Conservation (phyloP, 352 stramenopile genomes). For the Nothophytophthora sp. region DNA sequence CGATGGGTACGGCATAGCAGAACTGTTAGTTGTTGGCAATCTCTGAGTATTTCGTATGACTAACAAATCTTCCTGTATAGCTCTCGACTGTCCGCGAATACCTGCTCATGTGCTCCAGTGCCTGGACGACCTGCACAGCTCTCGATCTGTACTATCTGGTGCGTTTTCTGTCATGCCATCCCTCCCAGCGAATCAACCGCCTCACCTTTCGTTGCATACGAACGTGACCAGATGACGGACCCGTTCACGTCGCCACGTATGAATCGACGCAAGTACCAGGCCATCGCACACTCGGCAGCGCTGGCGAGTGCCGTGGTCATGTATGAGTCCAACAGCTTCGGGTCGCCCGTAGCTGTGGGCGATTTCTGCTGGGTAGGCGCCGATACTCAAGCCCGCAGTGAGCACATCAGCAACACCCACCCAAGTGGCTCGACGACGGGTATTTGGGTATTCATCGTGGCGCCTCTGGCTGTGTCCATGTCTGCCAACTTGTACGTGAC, state of each 20-base stretch:
- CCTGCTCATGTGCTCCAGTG: conserved; percentile 72
- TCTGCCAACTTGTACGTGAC: conserved; percentile 68
- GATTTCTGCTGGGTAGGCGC: conserved; percentile 79
- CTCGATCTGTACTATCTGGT: conserved; percentile 75
- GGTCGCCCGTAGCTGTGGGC: conserved; percentile 56
- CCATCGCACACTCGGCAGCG: conserved; percentile 46
- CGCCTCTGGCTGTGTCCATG: conserved; percentile 51
- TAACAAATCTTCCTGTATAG: conserved; percentile 15
- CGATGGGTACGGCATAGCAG: conserved; percentile 37
- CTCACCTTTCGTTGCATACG: conserved; percentile 7
- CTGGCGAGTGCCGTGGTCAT: conserved; percentile 46
- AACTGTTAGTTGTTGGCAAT: neutral
- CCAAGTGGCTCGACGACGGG: conserved; percentile 30
- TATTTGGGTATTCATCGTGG: conserved; percentile 76
- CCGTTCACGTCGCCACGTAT: conserved; percentile 73
- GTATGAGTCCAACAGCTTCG: conserved; percentile 51
- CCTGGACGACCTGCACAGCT: conserved; percentile 72
- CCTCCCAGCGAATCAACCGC: neutral
- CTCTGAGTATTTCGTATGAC: no score
- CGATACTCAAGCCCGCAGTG: conserved; percentile 24
- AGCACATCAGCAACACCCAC: conserved; percentile 31
- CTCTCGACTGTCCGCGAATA: conserved; percentile 71
- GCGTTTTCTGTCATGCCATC: conserved; percentile 6
- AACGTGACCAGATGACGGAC: conserved; percentile 66
- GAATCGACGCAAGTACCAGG: conserved; percentile 70